Evolutionary conservation across 257 asterid species (phyloP).

Genomic region (Primulina huaijiensis): DNA sequence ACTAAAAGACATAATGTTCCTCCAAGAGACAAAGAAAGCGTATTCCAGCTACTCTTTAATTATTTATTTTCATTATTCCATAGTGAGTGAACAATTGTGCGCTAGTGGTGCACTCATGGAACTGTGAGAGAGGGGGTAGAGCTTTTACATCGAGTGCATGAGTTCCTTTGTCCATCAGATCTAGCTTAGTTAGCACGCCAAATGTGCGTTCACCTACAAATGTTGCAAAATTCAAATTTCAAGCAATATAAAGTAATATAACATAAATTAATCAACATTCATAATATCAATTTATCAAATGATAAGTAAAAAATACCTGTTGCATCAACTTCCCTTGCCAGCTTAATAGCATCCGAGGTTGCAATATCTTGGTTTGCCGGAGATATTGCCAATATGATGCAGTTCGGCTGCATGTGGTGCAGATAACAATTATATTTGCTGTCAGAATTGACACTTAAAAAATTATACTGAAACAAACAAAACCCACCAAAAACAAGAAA

Average conservation of each 20-base stretch:
- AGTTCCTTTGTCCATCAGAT: conserved; percentile 96
- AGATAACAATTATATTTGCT: neutral
- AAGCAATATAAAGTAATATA: conserved; percentile 16
- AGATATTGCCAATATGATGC: conserved; percentile 82
- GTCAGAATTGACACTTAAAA: neutral
- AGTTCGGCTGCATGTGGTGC: conserved; percentile 61
- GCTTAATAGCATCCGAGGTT: conserved; percentile 93
- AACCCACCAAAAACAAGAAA: neutral
- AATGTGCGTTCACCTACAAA: conserved; percentile 89
- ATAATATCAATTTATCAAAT: neutral
- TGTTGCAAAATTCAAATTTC: conserved; percentile 23
- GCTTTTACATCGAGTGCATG: conserved; percentile 73
- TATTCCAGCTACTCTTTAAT: no score
- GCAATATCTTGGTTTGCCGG: conserved; percentile 99
- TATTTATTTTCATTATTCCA: neutral
- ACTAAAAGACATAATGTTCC: conserved; percentile 3
- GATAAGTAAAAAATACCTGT: conserved; percentile 40
- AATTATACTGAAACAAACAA: neutral
- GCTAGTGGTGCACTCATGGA: neutral
- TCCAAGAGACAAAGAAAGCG: neutral
- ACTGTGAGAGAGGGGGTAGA: conserved; percentile 18
- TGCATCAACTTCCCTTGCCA: conserved; percentile 92
- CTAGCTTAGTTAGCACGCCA: conserved; percentile 93
- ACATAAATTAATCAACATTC: conserved; percentile 17
- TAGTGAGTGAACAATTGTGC: neutral